phyloP scores from a whole-genome alignment of 164 flowering plant species.

The Vitis amurensis region DNA sequence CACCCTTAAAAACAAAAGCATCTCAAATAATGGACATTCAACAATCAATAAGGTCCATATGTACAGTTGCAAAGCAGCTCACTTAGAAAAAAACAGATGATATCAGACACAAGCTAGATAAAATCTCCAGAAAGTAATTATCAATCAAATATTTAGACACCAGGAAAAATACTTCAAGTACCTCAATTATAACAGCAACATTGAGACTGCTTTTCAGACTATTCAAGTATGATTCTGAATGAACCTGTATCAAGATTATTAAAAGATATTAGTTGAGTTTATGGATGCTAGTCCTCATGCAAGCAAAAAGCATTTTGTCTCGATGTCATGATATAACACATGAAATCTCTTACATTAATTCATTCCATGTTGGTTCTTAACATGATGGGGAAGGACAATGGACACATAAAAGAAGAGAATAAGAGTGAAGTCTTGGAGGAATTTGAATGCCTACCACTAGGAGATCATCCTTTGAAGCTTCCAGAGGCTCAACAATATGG shows the following conservation, averaged over 20 bases:
- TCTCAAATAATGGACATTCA: too few relatives aligned
- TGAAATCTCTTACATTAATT: too few relatives aligned
- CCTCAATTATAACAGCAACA: constrained; percentile 81
- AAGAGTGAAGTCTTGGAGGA: neutral
- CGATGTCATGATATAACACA: too few relatives aligned
- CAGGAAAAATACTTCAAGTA: constrained; percentile 14
- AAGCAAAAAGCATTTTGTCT: too few relatives aligned
- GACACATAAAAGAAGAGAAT: neutral
- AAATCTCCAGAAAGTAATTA: neutral
- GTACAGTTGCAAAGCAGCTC: too few relatives aligned
- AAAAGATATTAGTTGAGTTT: neutral
- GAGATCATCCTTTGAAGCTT: constrained; percentile 87
- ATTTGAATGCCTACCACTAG: constrained; percentile 66
- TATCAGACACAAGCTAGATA: too few relatives aligned
- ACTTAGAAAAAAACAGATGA: too few relatives aligned
- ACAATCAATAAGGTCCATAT: too few relatives aligned
- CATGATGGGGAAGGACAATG: neutral
- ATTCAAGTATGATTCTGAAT: constrained; percentile 68
- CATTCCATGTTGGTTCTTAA: neutral
- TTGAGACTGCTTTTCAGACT: constrained; percentile 69
- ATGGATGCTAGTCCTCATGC: neutral
- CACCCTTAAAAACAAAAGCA: too few relatives aligned
- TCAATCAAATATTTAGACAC: neutral
- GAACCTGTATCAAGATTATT: constrained; percentile 50
- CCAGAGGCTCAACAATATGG: constrained; percentile 71